Evolutionary conservation across 768 basidiomycete species (phyloP), one percentile per base, ranked within the genome.

Genomic region (Collybia mongolica): DNA sequence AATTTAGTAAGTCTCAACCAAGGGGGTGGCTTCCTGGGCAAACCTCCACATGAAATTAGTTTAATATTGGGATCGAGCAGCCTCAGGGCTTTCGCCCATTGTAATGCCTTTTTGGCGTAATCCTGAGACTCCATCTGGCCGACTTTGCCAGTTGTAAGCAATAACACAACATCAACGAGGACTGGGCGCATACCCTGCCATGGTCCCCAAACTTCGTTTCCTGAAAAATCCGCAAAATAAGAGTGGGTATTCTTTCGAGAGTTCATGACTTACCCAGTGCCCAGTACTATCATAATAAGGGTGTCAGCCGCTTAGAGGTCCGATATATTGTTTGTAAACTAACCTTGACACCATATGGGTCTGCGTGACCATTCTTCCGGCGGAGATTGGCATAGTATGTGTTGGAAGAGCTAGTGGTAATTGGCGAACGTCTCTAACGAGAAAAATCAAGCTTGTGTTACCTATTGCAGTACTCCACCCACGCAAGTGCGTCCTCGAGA

Each of bases 391-490:
- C 82, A 63, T 80, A 83, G 58, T 73, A 66, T 1, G 72, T 74
- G 53, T 73, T 69, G 17, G 69, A 60, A 14, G 69, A 65, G 53
- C 69, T 72, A 36, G 72, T 52, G 51, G 53, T 32, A 43, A 55
- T 20, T 50, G 39, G 42, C 41, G 24, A 14, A 39, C 18, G 24
- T 9, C 26, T 26, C 3, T 26, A 7, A 7, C 24, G n/a, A 36
- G 19, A 14, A 44, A 37, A 15, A 26, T 19, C 26, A 48, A 19
- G 14, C 17, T 47, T 5, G 9, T 29, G 23, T 32, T 29, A 70
- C 72, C 80, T 77, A 52, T 84, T 84, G 60, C 82, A 83, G 61
- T 84, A 85, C 53, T 85, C 83, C 14, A 84, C 49, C 82, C 79
- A 83, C 6, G 72, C 75, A 19, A 85, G 63, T 0, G 82, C 82